A percentile compares a stretch with the other conserved stretches of the same genome.
Conservation (phyloP, 2,329 filamentous ascomycete genomes). For the Neurospora sp. region DNA sequence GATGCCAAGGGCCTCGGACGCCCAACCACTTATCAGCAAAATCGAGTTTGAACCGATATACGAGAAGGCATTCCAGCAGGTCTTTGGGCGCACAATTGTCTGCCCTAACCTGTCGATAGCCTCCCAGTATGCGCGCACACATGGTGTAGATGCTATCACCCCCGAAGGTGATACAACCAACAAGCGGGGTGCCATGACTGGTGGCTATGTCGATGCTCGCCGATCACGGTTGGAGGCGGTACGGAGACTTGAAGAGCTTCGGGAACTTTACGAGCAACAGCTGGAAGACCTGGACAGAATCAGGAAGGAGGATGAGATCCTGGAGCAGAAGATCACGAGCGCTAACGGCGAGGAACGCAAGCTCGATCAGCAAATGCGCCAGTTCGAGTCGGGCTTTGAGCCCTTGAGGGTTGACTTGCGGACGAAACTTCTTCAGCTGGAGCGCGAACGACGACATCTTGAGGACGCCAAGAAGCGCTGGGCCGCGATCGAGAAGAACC, state of each 20-base stretch:
- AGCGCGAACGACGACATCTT: conserved; percentile 62
- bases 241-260: conserved; percentile 62
- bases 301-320: conserved; percentile 57
- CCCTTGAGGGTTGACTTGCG: conserved; percentile 69
- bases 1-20: conserved; percentile 77
- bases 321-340: conserved; percentile 81
- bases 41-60: conserved; percentile 67
- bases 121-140: conserved; percentile 82
- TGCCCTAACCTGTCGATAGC: conserved; percentile 84
- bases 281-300: conserved; percentile 55
- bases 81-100: conserved; percentile 91
- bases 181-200: conserved; percentile 89
- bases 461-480: conserved; percentile 56
- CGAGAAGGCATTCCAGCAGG: conserved; percentile 81
- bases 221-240: conserved; percentile 83
- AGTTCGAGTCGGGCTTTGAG: conserved; percentile 73
- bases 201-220: conserved; percentile 81
- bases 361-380: conserved; percentile 64
- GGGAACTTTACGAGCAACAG: conserved; percentile 62
- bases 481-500: conserved; percentile 61
- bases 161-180: conserved; percentile 91
- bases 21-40: conserved; percentile 77
- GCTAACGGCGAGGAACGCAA: conserved; percentile 80
- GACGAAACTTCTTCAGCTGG: conserved; percentile 63
- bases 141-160: conserved; percentile 87